A percentile compares a stretch with the other conserved stretches of the same genome.
Evolutionary conservation across 192 early-diverging fungal species (phyloP).

Genomic region (Spinellus fusiger): DNA sequence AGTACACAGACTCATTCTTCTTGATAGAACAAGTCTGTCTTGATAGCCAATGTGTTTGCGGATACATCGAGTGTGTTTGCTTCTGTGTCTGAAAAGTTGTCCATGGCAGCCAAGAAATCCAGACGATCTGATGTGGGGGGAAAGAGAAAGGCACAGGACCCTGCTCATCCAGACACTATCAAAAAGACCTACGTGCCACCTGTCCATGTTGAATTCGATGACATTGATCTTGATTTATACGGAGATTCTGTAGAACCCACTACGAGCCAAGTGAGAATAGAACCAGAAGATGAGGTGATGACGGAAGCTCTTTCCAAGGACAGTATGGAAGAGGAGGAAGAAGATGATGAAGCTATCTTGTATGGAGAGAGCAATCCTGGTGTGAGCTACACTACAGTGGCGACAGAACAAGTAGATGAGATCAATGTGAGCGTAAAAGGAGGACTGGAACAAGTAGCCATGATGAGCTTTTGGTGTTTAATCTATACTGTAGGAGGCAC

Average conservation of each 20-base stretch:
- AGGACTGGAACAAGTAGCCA: slow-evolving; percentile 27
- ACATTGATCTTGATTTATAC: slow-evolving; percentile 41
- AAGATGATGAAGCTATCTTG: slow-evolving; percentile 50
- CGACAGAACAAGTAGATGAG: slow-evolving; percentile 12
- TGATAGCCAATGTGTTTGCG: slow-evolving; percentile 41
- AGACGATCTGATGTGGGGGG: background rate
- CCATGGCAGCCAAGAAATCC: background rate
- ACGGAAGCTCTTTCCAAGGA: background rate
- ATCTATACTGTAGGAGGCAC: slow-evolving; percentile 57
- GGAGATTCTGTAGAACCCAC: slow-evolving; percentile 13
- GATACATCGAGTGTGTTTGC: slow-evolving; percentile 38
- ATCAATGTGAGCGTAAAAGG: slow-evolving; percentile 37
- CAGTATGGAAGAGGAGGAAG: slow-evolving; percentile 36
- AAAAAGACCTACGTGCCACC: background rate
- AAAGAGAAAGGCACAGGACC: slow-evolving; percentile 6
- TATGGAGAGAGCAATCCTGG: slow-evolving; percentile 9
- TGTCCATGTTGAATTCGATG: slow-evolving; percentile 37
- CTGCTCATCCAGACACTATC: background rate
- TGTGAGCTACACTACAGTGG: slow-evolving; percentile 9
- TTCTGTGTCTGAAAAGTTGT: background rate
- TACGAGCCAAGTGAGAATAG: background rate
- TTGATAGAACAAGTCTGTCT: slow-evolving; percentile 25
- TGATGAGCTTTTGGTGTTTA: slow-evolving; percentile 57
- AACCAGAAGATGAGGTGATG: background rate
- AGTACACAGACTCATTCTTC: background rate